Evolutionary conservation across 768 basidiomycete genomes (phyloP).

Genomic region (Daedaleopsis sinensis): DNA sequence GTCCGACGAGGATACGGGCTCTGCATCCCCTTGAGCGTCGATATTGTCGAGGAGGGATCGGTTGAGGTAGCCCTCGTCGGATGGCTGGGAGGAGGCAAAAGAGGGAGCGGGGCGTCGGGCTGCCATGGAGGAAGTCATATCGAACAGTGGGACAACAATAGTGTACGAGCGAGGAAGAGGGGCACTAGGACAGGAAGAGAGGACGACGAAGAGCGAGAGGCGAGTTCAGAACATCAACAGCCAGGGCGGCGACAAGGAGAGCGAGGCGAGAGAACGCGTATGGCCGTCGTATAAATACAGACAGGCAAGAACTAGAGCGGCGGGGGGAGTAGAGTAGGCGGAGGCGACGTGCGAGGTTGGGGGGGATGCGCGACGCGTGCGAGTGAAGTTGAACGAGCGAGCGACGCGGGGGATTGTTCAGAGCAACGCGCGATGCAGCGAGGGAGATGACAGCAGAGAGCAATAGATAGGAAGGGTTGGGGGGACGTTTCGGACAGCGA

Average conservation of each 20-base stretch:
- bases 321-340: conserved; percentile 32
- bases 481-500: conserved; percentile 43
- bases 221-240: conserved; percentile 47
- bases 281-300: conserved; percentile 48
- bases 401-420: conserved; percentile 5
- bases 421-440: conserved; percentile 27
- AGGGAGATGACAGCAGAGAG: conserved; percentile 25
- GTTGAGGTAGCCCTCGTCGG: conserved; percentile 85
- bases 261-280: conserved; percentile 38
- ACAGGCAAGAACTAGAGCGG: conserved; percentile 36
- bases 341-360: conserved; percentile 31
- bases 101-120: conserved; percentile 31
- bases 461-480: conserved; percentile 38
- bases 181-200: conserved; percentile 13
- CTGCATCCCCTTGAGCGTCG: conserved; percentile 83
- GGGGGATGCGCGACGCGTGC: conserved; percentile 44
- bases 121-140: conserved; percentile 37
- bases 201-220: conserved; percentile 24
- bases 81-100: conserved; percentile 32
- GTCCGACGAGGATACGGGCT: conserved; percentile 58
- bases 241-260: conserved; percentile 36
- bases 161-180: conserved; percentile 23
- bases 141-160: conserved; percentile 30
- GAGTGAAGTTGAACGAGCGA: conserved; percentile 27
- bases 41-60: conserved; percentile 82